Percentiles rank a stretch among this genome's conserved stretches.
These are phyloP conservation scores for Prunus mume DNA, from an alignment of 306 rosid species.

Conservation along the genomic window DNA sequence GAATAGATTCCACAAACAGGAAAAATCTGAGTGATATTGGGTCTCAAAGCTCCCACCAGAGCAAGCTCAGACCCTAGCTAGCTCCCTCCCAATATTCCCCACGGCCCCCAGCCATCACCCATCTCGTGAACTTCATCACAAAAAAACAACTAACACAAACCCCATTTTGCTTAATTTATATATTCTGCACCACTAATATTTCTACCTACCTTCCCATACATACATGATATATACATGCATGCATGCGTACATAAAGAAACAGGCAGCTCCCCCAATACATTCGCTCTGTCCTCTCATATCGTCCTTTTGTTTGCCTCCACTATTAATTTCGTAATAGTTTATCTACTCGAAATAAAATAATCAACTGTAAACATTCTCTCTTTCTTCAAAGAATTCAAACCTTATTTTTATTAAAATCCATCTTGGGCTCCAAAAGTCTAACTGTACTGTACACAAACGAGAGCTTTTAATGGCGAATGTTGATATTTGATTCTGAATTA, in stretches of 20 bases:
- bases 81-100: conserved; percentile 7
- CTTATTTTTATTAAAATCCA: neutral
- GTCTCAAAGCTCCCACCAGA: neutral
- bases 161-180: neutral
- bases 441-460: neutral
- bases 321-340: neutral
- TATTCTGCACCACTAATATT: neutral
- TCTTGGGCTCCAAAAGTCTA: neutral
- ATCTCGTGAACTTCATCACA: conserved; percentile 17
- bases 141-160: neutral
- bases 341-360: neutral
- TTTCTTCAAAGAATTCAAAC: neutral
- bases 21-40: conserved; percentile 24
- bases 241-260: neutral
- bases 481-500: neutral
- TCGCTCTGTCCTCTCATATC: conserved; percentile 26
- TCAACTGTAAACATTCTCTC: neutral
- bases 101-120: conserved; percentile 16
- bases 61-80: neutral
- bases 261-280: conserved; percentile 44
- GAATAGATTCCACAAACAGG: conserved; percentile 57
- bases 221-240: neutral
- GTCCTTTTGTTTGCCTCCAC: conserved; percentile 31
- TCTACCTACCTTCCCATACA: neutral
- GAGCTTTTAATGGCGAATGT: neutral